A percentile compares a stretch with the other conserved stretches of the same genome.
phyloP scores from a whole-genome alignment of 495 filamentous ascomycete genomes.

The Talaromyces adpressus region DNA sequence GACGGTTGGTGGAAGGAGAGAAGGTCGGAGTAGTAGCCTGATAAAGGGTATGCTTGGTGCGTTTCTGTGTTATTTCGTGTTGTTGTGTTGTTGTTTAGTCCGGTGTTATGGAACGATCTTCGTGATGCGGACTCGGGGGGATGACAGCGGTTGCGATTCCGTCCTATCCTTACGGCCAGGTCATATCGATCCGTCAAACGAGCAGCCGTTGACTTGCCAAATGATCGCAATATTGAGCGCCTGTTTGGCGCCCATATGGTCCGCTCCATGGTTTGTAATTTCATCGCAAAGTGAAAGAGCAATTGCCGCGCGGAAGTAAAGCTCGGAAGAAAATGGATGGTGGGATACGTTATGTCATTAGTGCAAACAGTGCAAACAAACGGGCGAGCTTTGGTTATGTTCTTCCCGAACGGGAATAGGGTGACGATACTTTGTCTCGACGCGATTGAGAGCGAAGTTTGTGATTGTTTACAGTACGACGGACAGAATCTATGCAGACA shows the following conservation, averaged over 20 bases:
- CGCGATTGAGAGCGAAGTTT: neutral
- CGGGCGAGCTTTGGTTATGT: neutral
- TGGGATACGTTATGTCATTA: slow-evolving; percentile 26
- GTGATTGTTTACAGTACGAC: neutral
- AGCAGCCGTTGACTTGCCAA: neutral
- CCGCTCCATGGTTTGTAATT: neutral
- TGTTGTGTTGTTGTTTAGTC: neutral
- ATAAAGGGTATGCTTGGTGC: slow-evolving; percentile 32
- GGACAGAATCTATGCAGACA: neutral
- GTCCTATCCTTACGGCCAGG: neutral
- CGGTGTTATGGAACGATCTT: neutral
- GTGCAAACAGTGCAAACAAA: slow-evolving; percentile 38
- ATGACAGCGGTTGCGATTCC: neutral
- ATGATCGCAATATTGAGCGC: neutral
- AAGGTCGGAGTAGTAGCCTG: slow-evolving; percentile 35
- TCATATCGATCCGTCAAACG: neutral
- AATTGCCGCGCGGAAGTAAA: slow-evolving; percentile 4
- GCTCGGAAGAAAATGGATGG: neutral
- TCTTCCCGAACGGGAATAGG: slow-evolving; percentile 1
- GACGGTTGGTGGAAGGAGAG: slow-evolving; percentile 25
- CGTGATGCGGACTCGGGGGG: neutral
- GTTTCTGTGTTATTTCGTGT: neutral
- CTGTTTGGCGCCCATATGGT: neutral
- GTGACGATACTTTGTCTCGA: neutral
- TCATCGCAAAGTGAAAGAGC: neutral